Percentiles rank a stretch among this genome's conserved stretches.
phyloP scores from a whole-genome alignment of 805 yeast genomes.

The Sugiyamaella floridensis region DNA sequence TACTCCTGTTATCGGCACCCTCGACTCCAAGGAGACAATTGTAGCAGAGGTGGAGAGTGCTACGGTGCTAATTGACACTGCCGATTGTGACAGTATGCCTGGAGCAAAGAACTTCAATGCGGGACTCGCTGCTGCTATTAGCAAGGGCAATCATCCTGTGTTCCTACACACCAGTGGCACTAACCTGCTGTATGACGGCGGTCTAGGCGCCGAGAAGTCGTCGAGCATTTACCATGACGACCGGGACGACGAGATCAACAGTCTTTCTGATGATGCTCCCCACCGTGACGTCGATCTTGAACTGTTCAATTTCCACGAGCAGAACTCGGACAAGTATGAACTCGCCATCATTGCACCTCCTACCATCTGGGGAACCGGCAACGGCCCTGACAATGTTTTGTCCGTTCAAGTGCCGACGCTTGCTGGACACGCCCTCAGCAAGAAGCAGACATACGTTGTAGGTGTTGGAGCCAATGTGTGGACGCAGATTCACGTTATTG shows the following conservation, averaged over 20 bases:
- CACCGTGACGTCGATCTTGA: conserved; percentile 17
- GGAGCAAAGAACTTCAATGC: conserved; percentile 8
- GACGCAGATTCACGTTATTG: conserved; percentile 16
- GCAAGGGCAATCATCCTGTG: conserved; percentile 5
- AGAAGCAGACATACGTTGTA: conserved; percentile 12
- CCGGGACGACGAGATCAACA: conserved; percentile 8
- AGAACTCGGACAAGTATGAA: conserved; percentile 7
- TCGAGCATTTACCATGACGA: conserved; percentile 13
- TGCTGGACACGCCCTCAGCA: conserved; percentile 6
- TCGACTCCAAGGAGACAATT: background rate
- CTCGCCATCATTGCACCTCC: conserved; percentile 17
- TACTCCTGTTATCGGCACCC: background rate
- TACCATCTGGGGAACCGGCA: conserved; percentile 21
- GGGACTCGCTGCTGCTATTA: conserved; percentile 9
- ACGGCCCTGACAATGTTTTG: conserved; percentile 13
- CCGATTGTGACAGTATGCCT: conserved; percentile 12
- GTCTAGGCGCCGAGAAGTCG: conserved; percentile 6
- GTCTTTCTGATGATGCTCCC: conserved; percentile 12
- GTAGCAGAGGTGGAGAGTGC: conserved; percentile 9
- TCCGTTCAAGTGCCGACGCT: conserved; percentile 13
- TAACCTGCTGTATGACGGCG: conserved; percentile 10
- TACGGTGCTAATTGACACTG: conserved; percentile 11
- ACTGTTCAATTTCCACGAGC: conserved; percentile 6
- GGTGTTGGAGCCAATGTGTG: conserved; percentile 13
- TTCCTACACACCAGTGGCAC: conserved; percentile 18